Evolutionary conservation across 2,329 filamentous ascomycete genomes (phyloP).

Genomic region (Acrocalymma vagum): DNA sequence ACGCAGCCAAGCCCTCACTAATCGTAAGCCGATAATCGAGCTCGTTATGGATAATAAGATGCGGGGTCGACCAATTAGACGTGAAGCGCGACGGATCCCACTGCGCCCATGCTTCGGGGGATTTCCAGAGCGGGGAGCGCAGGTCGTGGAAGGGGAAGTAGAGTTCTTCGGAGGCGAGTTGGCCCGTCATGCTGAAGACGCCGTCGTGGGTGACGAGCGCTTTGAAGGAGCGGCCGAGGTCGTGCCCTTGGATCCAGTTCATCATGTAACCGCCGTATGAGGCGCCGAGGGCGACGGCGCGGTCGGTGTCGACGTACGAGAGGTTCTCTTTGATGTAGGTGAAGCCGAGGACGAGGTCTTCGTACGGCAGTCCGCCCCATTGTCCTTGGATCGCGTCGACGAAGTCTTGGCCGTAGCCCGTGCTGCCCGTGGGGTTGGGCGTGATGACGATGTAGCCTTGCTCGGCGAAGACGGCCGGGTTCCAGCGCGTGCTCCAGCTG

Average conservation of each 20-base stretch:
- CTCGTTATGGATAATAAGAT: slow-evolving; percentile 89
- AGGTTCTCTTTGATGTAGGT: slow-evolving; percentile 75
- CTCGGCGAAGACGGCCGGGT: slow-evolving; percentile 84
- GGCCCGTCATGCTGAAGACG: slow-evolving; percentile 71
- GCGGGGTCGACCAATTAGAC: slow-evolving; percentile 82
- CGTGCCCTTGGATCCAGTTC: slow-evolving; percentile 90
- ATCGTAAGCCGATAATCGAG: slow-evolving; percentile 89
- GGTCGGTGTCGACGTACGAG: slow-evolving; percentile 71
- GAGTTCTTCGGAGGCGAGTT: slow-evolving; percentile 60
- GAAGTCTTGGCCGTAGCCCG: slow-evolving; percentile 81
- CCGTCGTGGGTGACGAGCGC: slow-evolving; percentile 90
- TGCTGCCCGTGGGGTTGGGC: slow-evolving; percentile 85
- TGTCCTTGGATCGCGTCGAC: slow-evolving; percentile 79
- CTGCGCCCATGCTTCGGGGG: slow-evolving; percentile 59
- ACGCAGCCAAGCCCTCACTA: slow-evolving; percentile 82
- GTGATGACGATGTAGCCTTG: slow-evolving; percentile 85
- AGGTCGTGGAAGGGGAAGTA: slow-evolving; percentile 61
- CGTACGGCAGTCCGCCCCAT: slow-evolving; percentile 87
- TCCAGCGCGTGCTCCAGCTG: slow-evolving; percentile 84
- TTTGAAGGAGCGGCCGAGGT: slow-evolving; percentile 83
- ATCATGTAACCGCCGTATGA: slow-evolving; percentile 56
- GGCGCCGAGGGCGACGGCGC: slow-evolving; percentile 77
- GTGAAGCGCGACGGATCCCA: slow-evolving; percentile 67
- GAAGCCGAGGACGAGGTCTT: slow-evolving; percentile 81
- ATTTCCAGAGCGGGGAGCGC: slow-evolving; percentile 43